These are phyloP conservation scores for Wickerhamiella galacta DNA, from an alignment of 805 yeast genomes.

Conservation along the genomic window DNA sequence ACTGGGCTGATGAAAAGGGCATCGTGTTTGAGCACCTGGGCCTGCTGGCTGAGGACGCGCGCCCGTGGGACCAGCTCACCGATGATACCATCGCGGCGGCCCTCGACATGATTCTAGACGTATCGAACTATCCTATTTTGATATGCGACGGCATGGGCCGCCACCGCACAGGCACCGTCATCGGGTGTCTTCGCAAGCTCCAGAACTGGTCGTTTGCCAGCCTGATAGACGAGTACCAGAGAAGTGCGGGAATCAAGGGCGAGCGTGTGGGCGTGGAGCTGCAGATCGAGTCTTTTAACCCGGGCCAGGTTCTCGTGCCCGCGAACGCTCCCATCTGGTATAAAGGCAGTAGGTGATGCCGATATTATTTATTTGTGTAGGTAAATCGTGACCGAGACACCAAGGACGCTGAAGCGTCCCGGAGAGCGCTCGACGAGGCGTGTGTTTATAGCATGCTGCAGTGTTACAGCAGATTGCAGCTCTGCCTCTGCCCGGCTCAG, in stretches of 20 bases:
- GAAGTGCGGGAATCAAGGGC: conserved; percentile 86
- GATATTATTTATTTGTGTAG: neutral
- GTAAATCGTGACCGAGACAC: too few relatives aligned
- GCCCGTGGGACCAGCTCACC: conserved; percentile 93
- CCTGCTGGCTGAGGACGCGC: conserved; percentile 61
- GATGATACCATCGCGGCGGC: conserved; percentile 70
- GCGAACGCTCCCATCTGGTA: conserved; percentile 4
- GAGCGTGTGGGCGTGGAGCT: conserved; percentile 86
- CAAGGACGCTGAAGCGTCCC: too few relatives aligned
- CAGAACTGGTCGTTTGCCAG: conserved; percentile 98
- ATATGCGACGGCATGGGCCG: conserved; percentile 98
- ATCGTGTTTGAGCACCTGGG: conserved; percentile 75
- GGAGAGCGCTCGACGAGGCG: too few relatives aligned
- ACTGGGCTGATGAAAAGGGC: conserved; percentile 55
- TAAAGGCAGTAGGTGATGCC: neutral
- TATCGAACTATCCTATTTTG: conserved; percentile 63
- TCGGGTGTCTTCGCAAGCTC: conserved; percentile 79
- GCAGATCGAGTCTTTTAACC: conserved; percentile 59
- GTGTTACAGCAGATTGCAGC: too few relatives aligned
- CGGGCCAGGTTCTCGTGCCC: conserved; percentile 22
- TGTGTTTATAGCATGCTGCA: too few relatives aligned
- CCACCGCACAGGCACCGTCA: conserved; percentile 91
- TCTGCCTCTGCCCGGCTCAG: neutral
- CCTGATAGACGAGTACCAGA: conserved; percentile 81
- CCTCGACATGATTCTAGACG: conserved; percentile 53